Conservation (phyloP, 257 asterid genomes). For the Henckelia pumila region DNA sequence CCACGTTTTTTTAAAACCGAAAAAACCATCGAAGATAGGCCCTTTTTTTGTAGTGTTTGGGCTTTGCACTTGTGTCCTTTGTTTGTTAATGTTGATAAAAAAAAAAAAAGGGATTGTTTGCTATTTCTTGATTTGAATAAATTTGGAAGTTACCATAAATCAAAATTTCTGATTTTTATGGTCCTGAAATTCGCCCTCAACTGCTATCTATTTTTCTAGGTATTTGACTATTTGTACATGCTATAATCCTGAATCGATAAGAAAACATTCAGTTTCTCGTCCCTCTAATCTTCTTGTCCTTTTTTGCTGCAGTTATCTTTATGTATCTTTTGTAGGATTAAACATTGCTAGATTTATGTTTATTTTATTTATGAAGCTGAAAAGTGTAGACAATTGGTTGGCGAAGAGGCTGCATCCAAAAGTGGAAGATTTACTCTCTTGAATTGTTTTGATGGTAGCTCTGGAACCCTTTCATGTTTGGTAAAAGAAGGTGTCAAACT, state of each 20-base stretch:
- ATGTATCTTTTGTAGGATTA: neutral
- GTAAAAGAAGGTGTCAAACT: constrained; percentile 91
- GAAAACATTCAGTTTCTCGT: constrained; percentile 9
- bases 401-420: constrained; percentile 84
- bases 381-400: constrained; percentile 75
- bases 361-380: constrained; percentile 60
- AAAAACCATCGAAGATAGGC: too few relatives aligned
- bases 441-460: constrained; percentile 75
- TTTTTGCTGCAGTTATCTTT: neutral
- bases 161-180: neutral
- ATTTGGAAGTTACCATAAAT: neutral
- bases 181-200: neutral
- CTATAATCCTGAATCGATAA: neutral
- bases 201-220: neutral
- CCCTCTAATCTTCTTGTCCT: neutral
- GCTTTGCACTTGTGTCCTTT: neutral
- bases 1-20: too few relatives aligned
- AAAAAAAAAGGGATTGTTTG: neutral
- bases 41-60: too few relatives aligned
- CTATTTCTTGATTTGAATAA: too few relatives aligned
- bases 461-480: constrained; percentile 80
- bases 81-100: neutral
- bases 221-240: neutral
- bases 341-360: constrained; percentile 6
- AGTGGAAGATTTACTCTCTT: constrained; percentile 74